Evolutionary conservation across 306 rosid species (phyloP).

Genomic region (Rosa chinensis): DNA sequence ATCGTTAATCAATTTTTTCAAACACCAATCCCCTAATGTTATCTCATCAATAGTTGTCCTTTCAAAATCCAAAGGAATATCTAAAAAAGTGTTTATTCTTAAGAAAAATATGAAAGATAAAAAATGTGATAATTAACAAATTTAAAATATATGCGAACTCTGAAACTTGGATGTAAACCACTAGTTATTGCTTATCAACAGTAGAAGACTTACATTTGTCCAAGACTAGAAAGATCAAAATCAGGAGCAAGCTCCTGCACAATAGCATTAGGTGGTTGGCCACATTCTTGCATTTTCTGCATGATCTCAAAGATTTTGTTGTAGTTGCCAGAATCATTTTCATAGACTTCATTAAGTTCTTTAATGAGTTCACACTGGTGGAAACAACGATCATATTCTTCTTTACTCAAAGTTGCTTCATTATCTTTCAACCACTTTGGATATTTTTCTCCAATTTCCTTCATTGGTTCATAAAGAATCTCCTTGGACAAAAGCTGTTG

Average conservation of each 20-base stretch:
- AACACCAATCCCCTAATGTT: neutral
- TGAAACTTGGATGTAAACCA: neutral
- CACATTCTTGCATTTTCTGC: slow-evolving; percentile 99
- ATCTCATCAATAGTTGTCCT: neutral
- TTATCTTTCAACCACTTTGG: slow-evolving; percentile 95
- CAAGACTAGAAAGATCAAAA: slow-evolving; percentile 73
- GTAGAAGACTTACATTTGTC: slow-evolving; percentile 71
- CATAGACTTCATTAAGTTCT: slow-evolving; percentile 74
- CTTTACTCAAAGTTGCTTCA: slow-evolving; percentile 70
- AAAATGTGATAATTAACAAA: neutral
- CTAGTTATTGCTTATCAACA: neutral
- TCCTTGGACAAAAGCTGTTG: slow-evolving; percentile 94
- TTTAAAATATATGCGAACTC: neutral
- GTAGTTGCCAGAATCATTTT: slow-evolving; percentile 71
- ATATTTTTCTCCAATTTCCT: slow-evolving; percentile 94
- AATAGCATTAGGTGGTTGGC: slow-evolving; percentile 90
- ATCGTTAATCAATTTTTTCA: neutral
- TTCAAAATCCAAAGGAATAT: neutral
- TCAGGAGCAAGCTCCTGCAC: slow-evolving; percentile 87
- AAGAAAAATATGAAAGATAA: neutral
- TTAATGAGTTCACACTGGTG: slow-evolving; percentile 62
- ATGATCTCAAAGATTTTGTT: slow-evolving; percentile 80
- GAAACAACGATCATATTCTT: slow-evolving; percentile 65
- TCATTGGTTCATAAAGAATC: slow-evolving; percentile 95
- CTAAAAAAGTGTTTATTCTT: neutral